These are phyloP conservation scores for Diplodia mutila DNA, from an alignment of 2,329 filamentous ascomycete species.

Conservation along the genomic window DNA sequence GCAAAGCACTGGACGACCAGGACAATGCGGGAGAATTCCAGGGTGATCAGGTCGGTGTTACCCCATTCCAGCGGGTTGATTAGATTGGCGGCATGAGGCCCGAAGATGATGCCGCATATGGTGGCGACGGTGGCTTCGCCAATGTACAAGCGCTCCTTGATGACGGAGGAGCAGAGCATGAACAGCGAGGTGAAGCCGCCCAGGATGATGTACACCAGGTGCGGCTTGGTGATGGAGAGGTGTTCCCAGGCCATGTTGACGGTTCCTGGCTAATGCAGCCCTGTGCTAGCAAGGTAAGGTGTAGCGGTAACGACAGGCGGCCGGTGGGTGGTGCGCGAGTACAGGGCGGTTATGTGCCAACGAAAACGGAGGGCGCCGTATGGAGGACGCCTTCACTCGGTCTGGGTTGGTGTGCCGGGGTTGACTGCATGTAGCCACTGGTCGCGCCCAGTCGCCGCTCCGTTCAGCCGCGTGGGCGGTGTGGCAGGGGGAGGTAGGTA, in stretches of 20 bases:
- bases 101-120: slow-evolving; percentile 84
- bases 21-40: slow-evolving; percentile 88
- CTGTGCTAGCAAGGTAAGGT: neutral
- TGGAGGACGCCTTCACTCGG: slow-evolving; percentile 32
- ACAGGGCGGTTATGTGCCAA: slow-evolving; percentile 34
- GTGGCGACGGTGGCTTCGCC: slow-evolving; percentile 96
- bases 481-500: neutral
- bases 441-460: slow-evolving; percentile 57
- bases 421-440: slow-evolving; percentile 50
- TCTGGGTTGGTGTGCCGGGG: slow-evolving; percentile 31
- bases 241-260: slow-evolving; percentile 74
- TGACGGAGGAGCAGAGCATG: slow-evolving; percentile 96
- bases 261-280: neutral
- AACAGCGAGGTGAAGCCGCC: slow-evolving; percentile 97
- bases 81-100: slow-evolving; percentile 79
- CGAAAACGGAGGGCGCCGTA: slow-evolving; percentile 27
- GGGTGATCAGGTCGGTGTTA: slow-evolving; percentile 80
- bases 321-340: slow-evolving; percentile 6
- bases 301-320: slow-evolving; percentile 16
- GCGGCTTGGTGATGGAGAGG: slow-evolving; percentile 85
- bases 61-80: slow-evolving; percentile 79
- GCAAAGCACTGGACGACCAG: slow-evolving; percentile 92
- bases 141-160: slow-evolving; percentile 98
- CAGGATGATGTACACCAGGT: slow-evolving; percentile 97
- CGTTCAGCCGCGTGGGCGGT: slow-evolving; percentile 26